A percentile compares a stretch with the other conserved stretches of the same genome.
These are phyloP conservation scores for Podaxis sp. DNA, from an alignment of 768 basidiomycete genomes.

Conservation along the genomic window DNA sequence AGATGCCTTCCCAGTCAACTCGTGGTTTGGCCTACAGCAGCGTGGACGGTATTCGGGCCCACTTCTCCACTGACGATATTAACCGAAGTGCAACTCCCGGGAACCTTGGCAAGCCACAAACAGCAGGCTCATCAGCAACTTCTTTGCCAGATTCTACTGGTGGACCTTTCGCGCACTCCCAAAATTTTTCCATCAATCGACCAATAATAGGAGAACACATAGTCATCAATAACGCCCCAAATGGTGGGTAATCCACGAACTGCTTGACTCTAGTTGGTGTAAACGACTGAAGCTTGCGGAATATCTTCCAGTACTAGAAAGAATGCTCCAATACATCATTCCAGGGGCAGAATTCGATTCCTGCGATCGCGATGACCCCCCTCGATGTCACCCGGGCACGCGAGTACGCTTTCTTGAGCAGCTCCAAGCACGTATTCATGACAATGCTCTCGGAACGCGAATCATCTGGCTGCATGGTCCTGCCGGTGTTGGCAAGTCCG, in stretches of 20 bases:
- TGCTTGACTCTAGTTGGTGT: too few species aligned
- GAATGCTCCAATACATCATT: not conserved
- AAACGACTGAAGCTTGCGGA: too few species aligned
- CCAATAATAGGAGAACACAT: too few species aligned
- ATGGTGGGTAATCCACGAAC: too few species aligned
- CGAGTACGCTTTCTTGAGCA: not conserved
- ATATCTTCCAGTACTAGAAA: not conserved
- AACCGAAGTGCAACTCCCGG: too few species aligned
- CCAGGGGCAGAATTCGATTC: not conserved
- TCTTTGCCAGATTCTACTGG: not conserved
- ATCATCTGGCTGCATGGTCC: conserved; percentile 9
- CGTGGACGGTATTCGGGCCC: too few species aligned
- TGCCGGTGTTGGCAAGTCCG: conserved; percentile 11
- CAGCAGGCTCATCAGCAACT: not conserved
- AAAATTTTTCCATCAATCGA: conserved; percentile 25
- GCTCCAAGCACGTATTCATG: not conserved
- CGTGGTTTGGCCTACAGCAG: too few species aligned
- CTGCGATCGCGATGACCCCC: not conserved
- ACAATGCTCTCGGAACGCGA: not conserved
- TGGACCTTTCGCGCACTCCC: not conserved
- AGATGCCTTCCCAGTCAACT: too few species aligned
- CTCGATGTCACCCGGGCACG: not conserved
- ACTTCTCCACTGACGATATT: too few species aligned
- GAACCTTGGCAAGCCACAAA: too few species aligned
- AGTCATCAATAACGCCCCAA: too few species aligned